Conservation (phyloP, 805 yeast genomes). For the Myxozyma nipponensis region DNA sequence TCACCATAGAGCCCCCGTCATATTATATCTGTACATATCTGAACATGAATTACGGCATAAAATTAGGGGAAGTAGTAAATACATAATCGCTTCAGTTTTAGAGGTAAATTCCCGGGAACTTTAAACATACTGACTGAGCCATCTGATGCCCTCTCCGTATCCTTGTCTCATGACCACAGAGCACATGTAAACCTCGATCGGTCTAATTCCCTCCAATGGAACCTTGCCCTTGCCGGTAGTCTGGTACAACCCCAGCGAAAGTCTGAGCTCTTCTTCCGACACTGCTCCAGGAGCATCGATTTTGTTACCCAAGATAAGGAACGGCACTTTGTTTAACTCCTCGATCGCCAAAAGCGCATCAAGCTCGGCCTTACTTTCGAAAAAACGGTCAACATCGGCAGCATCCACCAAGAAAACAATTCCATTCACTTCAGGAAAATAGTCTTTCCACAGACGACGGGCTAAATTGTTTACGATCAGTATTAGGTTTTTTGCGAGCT, state of each 20-base stretch:
- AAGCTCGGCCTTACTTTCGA: slow-evolving; percentile 91
- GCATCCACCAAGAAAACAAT: slow-evolving; percentile 95
- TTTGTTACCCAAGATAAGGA: slow-evolving; percentile 91
- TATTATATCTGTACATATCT: not conserved
- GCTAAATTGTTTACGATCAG: slow-evolving; percentile 42
- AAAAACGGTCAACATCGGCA: slow-evolving; percentile 92
- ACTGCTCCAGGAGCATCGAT: slow-evolving; percentile 94
- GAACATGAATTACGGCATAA: not conserved
- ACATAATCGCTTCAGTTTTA: not conserved
- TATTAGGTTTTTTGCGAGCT: no score
- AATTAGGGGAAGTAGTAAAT: not conserved
- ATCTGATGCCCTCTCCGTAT: slow-evolving; percentile 96
- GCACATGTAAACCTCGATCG: slow-evolving; percentile 95
- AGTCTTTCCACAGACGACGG: slow-evolving; percentile 98
- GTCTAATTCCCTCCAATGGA: slow-evolving; percentile 69
- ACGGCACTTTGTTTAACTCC: slow-evolving; percentile 85
- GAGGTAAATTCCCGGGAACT: not conserved
- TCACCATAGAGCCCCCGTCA: not conserved
- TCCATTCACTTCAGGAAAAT: slow-evolving; percentile 98
- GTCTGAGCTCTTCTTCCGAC: slow-evolving; percentile 88
- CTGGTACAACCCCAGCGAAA: slow-evolving; percentile 78
- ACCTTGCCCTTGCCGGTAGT: slow-evolving; percentile 88
- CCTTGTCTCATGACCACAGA: slow-evolving; percentile 98
- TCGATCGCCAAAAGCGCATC: slow-evolving; percentile 91
- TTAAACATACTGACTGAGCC: slow-evolving; percentile 70